Evolutionary conservation across 2,329 filamentous ascomycete species (phyloP).

Genomic region (Trichoderma sp.): DNA sequence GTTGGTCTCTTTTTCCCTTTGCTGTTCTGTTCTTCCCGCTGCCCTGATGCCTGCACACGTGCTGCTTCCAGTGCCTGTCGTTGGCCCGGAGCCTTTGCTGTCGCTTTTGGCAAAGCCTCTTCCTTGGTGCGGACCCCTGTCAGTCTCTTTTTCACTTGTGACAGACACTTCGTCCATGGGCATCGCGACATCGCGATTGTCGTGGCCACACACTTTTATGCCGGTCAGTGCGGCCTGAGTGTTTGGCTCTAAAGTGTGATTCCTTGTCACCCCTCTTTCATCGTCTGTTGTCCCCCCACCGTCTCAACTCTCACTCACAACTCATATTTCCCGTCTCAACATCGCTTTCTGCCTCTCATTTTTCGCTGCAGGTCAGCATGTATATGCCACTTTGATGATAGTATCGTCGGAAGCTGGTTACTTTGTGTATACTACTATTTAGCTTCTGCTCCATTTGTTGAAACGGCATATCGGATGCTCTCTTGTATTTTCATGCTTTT

Average conservation of each 20-base stretch:
- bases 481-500: background rate
- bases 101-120: conserved; percentile 4
- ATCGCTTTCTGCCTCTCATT: background rate
- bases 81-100: conserved; percentile 43
- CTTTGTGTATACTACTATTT: background rate
- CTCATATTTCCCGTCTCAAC: background rate
- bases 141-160: background rate
- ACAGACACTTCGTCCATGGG: background rate
- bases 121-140: conserved; percentile 3
- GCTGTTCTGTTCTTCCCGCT: conserved; percentile 40
- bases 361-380: background rate
- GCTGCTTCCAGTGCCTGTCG: conserved; percentile 45
- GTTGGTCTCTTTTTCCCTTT: conserved; percentile 48
- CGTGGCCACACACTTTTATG: background rate
- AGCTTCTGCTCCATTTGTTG: background rate
- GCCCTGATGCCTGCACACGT: conserved; percentile 48
- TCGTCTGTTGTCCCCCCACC: background rate
- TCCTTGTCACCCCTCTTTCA: background rate
- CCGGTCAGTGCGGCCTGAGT: background rate
- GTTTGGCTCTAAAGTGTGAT: background rate
- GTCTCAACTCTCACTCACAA: background rate
- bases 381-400: background rate
- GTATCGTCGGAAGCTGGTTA: background rate
- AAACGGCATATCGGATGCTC: background rate
- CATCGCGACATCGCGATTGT: background rate